phyloP scores from a whole-genome alignment of 805 yeast species.

The Candida manassasensis region DNA sequence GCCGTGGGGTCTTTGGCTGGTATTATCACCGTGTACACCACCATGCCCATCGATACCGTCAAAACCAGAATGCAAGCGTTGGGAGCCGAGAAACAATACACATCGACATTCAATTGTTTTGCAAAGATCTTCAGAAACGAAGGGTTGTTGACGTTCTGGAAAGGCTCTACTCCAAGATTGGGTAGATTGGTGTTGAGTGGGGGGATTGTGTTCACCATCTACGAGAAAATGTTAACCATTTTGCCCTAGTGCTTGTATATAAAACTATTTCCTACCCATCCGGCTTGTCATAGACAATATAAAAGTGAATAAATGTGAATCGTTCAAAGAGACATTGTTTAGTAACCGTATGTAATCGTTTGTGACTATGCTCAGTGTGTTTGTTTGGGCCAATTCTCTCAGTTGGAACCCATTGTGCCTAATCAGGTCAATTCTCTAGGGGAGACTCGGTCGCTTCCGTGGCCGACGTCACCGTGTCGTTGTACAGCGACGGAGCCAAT shows the following conservation, averaged over 20 bases:
- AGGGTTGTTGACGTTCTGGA: constrained; percentile 91
- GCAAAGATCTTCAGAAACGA: constrained; percentile 75
- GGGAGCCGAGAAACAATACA: constrained; percentile 66
- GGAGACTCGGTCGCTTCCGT: constrained; percentile 5
- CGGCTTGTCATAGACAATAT: too few species aligned
- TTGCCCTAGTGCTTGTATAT: constrained; percentile 21
- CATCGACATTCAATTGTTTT: constrained; percentile 79
- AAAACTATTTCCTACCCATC: too few species aligned
- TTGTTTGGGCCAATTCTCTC: too few species aligned
- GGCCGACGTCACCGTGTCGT: constrained; percentile 11
- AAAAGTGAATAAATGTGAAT: too few species aligned
- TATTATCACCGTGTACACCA: constrained; percentile 80
- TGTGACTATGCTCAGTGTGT: too few species aligned
- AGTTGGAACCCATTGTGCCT: too few species aligned
- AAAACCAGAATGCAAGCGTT: constrained; percentile 96
- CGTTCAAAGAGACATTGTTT: too few species aligned
- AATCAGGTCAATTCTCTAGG: too few species aligned
- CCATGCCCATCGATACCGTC: constrained; percentile 95
- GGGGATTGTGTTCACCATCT: constrained; percentile 94
- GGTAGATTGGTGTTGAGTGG: constrained; percentile 92
- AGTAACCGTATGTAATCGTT: too few species aligned
- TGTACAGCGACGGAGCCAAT: constrained; percentile 37
- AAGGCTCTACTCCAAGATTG: constrained; percentile 95
- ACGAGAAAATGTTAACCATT: constrained; percentile 79
- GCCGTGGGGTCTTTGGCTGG: constrained; percentile 90